Evolutionary conservation across 768 basidiomycete species (phyloP), one percentile per base, ranked within the genome.

Genomic region (Mycena kentingensis): DNA sequence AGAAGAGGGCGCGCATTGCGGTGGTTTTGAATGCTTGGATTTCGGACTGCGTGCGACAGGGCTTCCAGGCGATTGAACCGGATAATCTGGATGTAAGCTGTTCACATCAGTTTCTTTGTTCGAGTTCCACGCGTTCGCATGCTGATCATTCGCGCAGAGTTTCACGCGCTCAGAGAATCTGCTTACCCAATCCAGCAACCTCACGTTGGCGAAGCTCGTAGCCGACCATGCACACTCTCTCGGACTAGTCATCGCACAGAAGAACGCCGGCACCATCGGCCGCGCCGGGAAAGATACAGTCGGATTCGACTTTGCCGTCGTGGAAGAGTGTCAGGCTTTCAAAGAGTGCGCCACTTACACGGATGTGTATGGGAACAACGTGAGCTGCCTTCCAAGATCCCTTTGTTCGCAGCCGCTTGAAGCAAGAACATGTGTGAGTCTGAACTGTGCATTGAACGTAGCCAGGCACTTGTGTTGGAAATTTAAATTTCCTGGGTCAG

Each of bases 1-100:
- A n/a, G n/a, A n/a, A n/a, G n/a, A n/a, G n/a, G n/a, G n/a, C n/a
- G n/a, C n/a, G n/a, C n/a, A n/a, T n/a, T n/a, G n/a, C n/a, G n/a
- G n/a, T n/a, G n/a, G n/a, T n/a, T n/a, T n/a, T n/a, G n/a, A n/a
- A n/a, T n/a, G n/a, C n/a, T n/a, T n/a, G n/a, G n/a, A n/a, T n/a
- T n/a, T n/a, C n/a, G n/a, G n/a, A n/a, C n/a, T 32, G 8, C 16
- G 31, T 16, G 44, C 13, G 18, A 16, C n/a, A 49, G 34, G 48
- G 51, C 8, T 52, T 46, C 34, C 31, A 52, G 18, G 51, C 42
- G 5, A 46, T 52, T n/a, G 51, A 52, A 26, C 44, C 44, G 3
- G 51, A 52, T 34, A 52, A 52, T 24, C 51, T 52, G 4, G 51
- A 52, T 26, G 19, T 19, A 21, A 10, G 19, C 8, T n/a, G n/a